phyloP scores from a whole-genome alignment of 352 stramenopile species.

The Phytophthora capsici region DNA sequence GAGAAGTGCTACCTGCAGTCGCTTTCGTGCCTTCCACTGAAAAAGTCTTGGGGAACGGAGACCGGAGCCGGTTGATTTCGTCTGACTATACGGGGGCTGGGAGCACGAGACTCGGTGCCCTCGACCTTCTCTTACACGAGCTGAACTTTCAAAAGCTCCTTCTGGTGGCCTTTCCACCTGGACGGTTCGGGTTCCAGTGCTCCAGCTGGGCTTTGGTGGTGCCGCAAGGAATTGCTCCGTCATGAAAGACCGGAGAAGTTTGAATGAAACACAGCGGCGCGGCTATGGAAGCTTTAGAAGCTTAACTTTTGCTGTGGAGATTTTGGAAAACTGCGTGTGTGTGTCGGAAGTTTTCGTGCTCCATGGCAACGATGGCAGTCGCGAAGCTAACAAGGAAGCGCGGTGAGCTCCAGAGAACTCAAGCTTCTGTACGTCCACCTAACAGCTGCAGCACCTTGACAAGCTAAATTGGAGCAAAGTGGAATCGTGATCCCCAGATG shows the following conservation, averaged over 20 bases:
- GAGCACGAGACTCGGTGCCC: neutral
- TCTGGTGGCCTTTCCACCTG: slow-evolving; percentile 26
- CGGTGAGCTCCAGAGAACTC: neutral
- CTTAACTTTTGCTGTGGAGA: slow-evolving; percentile 9
- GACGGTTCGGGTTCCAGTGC: slow-evolving; percentile 29
- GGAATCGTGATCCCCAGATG: slow-evolving; percentile 21
- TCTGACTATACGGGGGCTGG: slow-evolving; percentile 30
- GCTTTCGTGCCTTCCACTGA: slow-evolving; percentile 29
- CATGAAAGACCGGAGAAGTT: slow-evolving; percentile 1
- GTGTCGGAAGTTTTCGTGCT: slow-evolving; percentile 12
- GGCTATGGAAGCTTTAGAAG: slow-evolving; percentile 10
- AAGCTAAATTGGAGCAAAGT: slow-evolving; percentile 6
- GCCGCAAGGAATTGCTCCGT: slow-evolving; percentile 35
- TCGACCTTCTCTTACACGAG: slow-evolving; percentile 32
- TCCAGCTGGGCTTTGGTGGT: slow-evolving; percentile 23
- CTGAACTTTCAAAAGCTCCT: slow-evolving; percentile 38
- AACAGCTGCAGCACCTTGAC: slow-evolving; percentile 20
- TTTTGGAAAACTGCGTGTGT: neutral
- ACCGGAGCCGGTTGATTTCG: slow-evolving; percentile 16
- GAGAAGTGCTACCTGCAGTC: slow-evolving; percentile 7
- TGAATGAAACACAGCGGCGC: neutral
- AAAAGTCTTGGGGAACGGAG: slow-evolving; percentile 28
- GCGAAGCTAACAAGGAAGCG: slow-evolving; percentile 11
- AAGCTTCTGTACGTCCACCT: slow-evolving; percentile 6
- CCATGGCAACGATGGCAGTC: slow-evolving; percentile 26